Percentiles rank a stretch among this genome's conserved stretches.
phyloP scores from a whole-genome alignment of 768 basidiomycete species.

The Serendipita vermifera region DNA sequence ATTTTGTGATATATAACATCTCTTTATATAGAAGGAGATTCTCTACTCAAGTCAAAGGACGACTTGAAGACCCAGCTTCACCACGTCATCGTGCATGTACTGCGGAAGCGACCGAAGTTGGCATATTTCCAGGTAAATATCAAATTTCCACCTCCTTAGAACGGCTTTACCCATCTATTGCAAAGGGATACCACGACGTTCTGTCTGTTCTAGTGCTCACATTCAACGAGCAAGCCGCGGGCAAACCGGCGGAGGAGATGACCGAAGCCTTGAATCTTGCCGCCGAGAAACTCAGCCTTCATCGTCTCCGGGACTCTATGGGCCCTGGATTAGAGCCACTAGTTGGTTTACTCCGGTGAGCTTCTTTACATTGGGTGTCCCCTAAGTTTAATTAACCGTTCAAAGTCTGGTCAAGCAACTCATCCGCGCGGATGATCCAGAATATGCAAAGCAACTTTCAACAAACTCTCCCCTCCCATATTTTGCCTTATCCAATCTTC shows the following conservation, averaged over 20 bases:
- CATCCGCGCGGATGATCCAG: conserved; percentile 54
- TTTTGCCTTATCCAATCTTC: conserved; percentile 76
- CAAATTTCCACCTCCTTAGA: not conserved
- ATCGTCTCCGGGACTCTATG: conserved; percentile 81
- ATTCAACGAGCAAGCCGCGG: conserved; percentile 42
- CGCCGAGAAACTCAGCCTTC: conserved; percentile 57
- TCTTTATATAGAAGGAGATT: conserved; percentile 26
- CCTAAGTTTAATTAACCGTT: not conserved
- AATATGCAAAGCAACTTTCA: conserved; percentile 47
- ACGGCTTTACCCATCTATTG: not conserved
- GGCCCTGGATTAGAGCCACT: conserved; percentile 71
- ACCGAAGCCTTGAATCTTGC: not conserved
- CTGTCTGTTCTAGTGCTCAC: conserved; percentile 72
- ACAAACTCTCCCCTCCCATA: conserved; percentile 74
- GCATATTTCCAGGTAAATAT: conserved; percentile 67
- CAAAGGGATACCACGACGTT: conserved; percentile 85
- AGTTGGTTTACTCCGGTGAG: conserved; percentile 59
- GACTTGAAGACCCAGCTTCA: conserved; percentile 52
- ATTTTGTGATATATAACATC: conserved; percentile 11
- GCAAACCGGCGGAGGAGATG: conserved; percentile 19
- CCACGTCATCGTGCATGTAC: conserved; percentile 56
- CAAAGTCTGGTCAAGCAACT: conserved; percentile 61
- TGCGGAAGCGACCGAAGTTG: conserved; percentile 57
- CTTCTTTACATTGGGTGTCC: conserved; percentile 18
- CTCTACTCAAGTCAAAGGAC: conserved; percentile 24